Conservation (phyloP, 768 basidiomycete genomes). For the Mrakia gelida region DNA sequence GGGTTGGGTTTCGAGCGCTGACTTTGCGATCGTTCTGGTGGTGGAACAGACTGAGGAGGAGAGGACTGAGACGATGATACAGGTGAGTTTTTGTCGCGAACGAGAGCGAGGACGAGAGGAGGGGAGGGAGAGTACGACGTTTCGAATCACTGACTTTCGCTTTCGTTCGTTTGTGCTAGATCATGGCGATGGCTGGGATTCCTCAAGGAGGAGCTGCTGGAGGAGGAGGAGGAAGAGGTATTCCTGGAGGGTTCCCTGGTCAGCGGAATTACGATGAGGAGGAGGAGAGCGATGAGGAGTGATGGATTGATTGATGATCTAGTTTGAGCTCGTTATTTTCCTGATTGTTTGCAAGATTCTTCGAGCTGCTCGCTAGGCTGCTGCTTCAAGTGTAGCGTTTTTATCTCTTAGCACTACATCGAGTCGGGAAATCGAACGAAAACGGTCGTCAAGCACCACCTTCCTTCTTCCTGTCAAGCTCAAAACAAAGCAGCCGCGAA, state of each 20-base stretch:
- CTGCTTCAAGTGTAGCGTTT: no score
- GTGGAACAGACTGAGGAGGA: constrained; percentile 34
- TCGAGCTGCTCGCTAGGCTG: no score
- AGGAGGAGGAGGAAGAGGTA: neutral
- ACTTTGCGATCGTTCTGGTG: constrained; percentile 31
- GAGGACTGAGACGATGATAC: constrained; percentile 36
- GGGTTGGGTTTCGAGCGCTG: constrained; percentile 29
- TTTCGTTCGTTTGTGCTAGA: neutral
- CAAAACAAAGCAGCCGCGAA: neutral
- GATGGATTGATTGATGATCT: no score
- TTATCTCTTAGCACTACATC: no score
- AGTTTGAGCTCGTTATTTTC: no score
- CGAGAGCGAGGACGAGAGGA: no score
- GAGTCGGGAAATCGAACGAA: no score
- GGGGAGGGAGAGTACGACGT: no score
- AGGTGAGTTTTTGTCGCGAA: constrained; percentile 33
- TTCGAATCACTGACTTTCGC: neutral
- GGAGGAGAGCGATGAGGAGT: neutral
- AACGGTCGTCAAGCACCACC: no score
- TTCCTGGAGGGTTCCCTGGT: constrained; percentile 34
- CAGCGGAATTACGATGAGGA: neutral
- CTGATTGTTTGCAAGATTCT: no score
- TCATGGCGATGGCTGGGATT: constrained; percentile 30
- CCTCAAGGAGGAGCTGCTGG: neutral
- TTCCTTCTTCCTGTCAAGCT: neutral